These are phyloP conservation scores for Prunus mira DNA, from an alignment of 306 rosid genomes.

Conservation along the genomic window DNA sequence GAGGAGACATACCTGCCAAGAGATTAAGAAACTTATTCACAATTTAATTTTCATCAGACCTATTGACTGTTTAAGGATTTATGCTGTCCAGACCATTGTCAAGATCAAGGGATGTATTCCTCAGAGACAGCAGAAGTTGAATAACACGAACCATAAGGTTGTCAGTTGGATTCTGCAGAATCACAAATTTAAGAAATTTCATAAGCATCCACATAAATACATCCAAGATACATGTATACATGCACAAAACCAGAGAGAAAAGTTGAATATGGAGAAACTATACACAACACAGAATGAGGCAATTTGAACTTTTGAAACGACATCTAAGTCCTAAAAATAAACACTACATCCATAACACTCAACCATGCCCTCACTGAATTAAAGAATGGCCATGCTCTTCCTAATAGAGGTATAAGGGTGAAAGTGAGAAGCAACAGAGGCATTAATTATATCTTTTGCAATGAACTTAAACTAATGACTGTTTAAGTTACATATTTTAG, in stretches of 20 bases:
- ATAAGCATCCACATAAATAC: not conserved
- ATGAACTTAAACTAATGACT: too few species aligned
- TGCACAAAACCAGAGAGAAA: not conserved
- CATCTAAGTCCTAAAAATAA: not conserved
- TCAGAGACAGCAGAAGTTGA: constrained; percentile 85
- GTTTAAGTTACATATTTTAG: too few species aligned
- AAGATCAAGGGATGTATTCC: constrained; percentile 57
- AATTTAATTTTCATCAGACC: constrained; percentile 6
- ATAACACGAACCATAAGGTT: constrained; percentile 62
- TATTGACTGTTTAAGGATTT: not conserved
- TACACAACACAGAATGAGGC: too few species aligned
- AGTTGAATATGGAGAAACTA: not conserved
- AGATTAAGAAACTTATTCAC: constrained; percentile 7
- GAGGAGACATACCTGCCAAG: constrained; percentile 59
- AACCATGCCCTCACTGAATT: not conserved
- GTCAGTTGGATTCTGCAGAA: constrained; percentile 67
- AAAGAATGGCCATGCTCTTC: not conserved
- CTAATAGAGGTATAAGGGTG: not conserved
- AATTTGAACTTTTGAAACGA: too few species aligned
- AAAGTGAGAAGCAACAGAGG: not conserved
- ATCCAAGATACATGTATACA: not conserved
- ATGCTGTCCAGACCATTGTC: constrained; percentile 52
- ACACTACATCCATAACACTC: not conserved
- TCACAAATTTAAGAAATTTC: constrained; percentile 18
- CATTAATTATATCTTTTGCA: not conserved